Conservation (phyloP, 768 basidiomycete species). For the Pulveroboletus sp. region DNA sequence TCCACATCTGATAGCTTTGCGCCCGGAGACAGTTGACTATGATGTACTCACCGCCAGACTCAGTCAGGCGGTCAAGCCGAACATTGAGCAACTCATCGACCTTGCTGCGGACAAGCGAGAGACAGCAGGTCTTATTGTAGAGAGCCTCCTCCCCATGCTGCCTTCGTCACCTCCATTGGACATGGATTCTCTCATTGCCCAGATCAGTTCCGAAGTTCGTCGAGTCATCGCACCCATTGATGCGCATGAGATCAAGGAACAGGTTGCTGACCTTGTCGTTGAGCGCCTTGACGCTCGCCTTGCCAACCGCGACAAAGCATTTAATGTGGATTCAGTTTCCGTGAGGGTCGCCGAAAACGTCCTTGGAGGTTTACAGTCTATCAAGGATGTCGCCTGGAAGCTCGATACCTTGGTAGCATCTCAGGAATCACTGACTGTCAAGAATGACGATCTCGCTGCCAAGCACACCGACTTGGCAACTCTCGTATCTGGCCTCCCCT, state of each 20-base stretch:
- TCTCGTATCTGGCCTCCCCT: constrained; percentile 45
- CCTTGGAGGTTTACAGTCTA: constrained; percentile 38
- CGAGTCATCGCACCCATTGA: constrained; percentile 72
- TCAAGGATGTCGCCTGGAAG: constrained; percentile 36
- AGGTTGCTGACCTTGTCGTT: constrained; percentile 83
- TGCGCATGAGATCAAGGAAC: constrained; percentile 83
- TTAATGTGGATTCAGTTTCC: constrained; percentile 57
- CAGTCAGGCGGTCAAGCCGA: constrained; percentile 82
- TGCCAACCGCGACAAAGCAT: constrained; percentile 67
- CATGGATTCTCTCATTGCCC: constrained; percentile 48
- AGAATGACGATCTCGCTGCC: constrained; percentile 35
- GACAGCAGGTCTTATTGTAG: constrained; percentile 76
- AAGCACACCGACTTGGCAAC: constrained; percentile 39
- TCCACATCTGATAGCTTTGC: constrained; percentile 58
- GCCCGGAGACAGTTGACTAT: constrained; percentile 69
- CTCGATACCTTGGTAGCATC: constrained; percentile 39
- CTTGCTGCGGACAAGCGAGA: constrained; percentile 85
- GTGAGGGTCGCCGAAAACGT: constrained; percentile 53
- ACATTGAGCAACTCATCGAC: constrained; percentile 85
- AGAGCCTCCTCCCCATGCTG: constrained; percentile 63
- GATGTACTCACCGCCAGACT: constrained; percentile 70
- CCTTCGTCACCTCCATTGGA: constrained; percentile 45
- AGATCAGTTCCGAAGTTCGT: constrained; percentile 66
- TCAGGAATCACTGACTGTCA: constrained; percentile 39
- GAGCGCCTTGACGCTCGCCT: constrained; percentile 80